Conservation (phyloP, 2,329 filamentous ascomycete species). For the Rhytidhysteron rufulum region DNA sequence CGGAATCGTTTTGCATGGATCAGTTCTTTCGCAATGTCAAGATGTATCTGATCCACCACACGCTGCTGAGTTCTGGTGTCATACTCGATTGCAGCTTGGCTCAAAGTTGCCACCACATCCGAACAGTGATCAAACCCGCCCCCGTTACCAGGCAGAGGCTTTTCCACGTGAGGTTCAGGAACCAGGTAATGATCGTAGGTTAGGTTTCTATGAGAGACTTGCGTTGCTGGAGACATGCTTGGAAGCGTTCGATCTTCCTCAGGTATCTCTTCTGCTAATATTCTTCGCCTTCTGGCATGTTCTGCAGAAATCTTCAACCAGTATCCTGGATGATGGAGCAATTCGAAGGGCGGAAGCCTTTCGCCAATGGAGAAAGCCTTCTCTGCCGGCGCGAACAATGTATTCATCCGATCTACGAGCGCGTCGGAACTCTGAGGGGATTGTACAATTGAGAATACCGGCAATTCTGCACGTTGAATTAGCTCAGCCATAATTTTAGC, state of each 20-base stretch:
- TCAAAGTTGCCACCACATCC: conserved; percentile 48
- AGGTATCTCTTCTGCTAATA: conserved; percentile 53
- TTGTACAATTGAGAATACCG: conserved; percentile 36
- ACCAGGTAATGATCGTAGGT: conserved; percentile 60
- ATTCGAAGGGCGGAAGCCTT: conserved; percentile 53
- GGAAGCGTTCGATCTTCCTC: conserved; percentile 56
- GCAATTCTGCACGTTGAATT: conserved; percentile 51
- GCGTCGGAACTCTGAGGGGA: conserved; percentile 17
- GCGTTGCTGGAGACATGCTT: conserved; percentile 52
- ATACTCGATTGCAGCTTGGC: conserved; percentile 49
- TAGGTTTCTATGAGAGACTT: conserved; percentile 50
- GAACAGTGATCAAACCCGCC: conserved; percentile 50
- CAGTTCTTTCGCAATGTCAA: conserved; percentile 55
- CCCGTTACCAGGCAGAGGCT: conserved; percentile 38
- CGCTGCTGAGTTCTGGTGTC: conserved; percentile 50
- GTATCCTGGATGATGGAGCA: conserved; percentile 60
- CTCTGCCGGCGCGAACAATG: conserved; percentile 48
- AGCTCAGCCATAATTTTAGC: conserved; percentile 59
- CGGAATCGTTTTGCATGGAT: conserved; percentile 48
- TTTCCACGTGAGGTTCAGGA: conserved; percentile 56
- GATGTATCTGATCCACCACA: conserved; percentile 51
- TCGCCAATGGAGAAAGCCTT: conserved; percentile 49
- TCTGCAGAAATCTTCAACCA: conserved; percentile 55
- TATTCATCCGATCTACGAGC: conserved; percentile 26
- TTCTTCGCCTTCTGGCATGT: conserved; percentile 48